These are phyloP conservation scores for Passalora sequoiae DNA, from an alignment of 2,329 filamentous ascomycete species.

Conservation along the genomic window DNA sequence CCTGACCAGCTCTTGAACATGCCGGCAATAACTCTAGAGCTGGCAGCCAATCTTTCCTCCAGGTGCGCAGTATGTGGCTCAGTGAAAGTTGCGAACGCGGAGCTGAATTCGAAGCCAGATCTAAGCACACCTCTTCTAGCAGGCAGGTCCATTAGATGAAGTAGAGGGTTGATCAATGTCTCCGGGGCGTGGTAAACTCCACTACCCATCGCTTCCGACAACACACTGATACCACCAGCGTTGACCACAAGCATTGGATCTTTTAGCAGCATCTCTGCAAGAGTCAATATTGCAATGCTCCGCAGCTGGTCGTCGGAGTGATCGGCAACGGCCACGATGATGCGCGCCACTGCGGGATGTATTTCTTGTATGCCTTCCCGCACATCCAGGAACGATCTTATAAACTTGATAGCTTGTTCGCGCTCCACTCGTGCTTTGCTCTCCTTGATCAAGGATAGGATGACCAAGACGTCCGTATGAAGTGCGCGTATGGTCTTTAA, in stretches of 20 bases:
- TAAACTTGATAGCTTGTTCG: constrained; percentile 94
- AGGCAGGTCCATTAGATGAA: constrained; percentile 84
- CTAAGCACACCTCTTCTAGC: constrained; percentile 74
- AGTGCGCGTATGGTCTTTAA: constrained; percentile 80
- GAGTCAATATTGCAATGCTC: constrained; percentile 85
- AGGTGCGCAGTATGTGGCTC: constrained; percentile 61
- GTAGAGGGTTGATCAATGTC: constrained; percentile 77
- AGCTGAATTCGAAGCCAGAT: constrained; percentile 82
- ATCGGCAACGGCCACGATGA: constrained; percentile 84
- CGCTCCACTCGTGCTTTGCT: constrained; percentile 94
- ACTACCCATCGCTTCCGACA: constrained; percentile 89
- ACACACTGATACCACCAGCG: constrained; percentile 74
- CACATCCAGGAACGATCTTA: constrained; percentile 89
- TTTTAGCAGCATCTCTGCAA: constrained; percentile 84
- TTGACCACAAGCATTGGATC: constrained; percentile 76
- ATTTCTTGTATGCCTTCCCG: constrained; percentile 87
- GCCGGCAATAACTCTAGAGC: constrained; percentile 85
- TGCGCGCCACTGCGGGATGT: constrained; percentile 78
- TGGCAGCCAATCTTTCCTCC: constrained; percentile 70
- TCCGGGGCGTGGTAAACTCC: constrained; percentile 90
- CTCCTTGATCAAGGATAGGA: constrained; percentile 89
- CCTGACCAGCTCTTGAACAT: constrained; percentile 93
- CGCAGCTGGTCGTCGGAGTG: constrained; percentile 78
- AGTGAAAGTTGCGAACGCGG: constrained; percentile 82
- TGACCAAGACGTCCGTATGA: constrained; percentile 88